These are phyloP conservation scores for Asterochloris sp. DNA, from an alignment of 139 green algal genomes.

Conservation along the genomic window DNA sequence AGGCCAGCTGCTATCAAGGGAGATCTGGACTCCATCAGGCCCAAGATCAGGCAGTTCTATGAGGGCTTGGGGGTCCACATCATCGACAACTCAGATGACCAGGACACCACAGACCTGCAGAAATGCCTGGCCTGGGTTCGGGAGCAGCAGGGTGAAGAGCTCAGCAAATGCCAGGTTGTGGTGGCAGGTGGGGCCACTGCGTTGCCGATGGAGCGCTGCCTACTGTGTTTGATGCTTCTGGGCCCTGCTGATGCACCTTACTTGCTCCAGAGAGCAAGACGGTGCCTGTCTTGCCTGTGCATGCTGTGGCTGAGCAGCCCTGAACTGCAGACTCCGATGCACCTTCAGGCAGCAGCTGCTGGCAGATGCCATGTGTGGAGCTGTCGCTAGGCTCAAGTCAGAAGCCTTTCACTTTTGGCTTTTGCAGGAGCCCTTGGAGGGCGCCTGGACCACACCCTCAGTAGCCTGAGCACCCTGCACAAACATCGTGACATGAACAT, in stretches of 20 bases:
- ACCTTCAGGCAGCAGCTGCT: too few species aligned
- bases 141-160: background rate
- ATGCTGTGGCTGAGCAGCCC: too few species aligned
- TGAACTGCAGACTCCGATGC: too few species aligned
- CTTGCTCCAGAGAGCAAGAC: too few species aligned
- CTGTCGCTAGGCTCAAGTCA: too few species aligned
- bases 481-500: conserved; percentile 62
- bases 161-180: background rate
- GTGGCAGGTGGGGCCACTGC: conserved; percentile 11
- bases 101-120: conserved; percentile 87
- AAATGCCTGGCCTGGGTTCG: conserved; percentile 70
- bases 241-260: too few species aligned
- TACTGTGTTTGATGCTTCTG: background rate
- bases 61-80: conserved; percentile 31
- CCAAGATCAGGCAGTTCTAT: conserved; percentile 66
- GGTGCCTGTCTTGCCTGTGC: too few species aligned
- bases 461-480: conserved; percentile 81
- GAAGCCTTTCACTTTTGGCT: too few species aligned
- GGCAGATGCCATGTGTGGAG: too few species aligned
- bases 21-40: conserved; percentile 81
- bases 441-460: conserved; percentile 88
- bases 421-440: conserved; percentile 81
- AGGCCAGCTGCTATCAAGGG: conserved; percentile 76
- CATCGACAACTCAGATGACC: conserved; percentile 71
- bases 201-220: background rate